Conservation (phyloP, 345 rosid genomes). For the Dipteronia dyeriana region DNA sequence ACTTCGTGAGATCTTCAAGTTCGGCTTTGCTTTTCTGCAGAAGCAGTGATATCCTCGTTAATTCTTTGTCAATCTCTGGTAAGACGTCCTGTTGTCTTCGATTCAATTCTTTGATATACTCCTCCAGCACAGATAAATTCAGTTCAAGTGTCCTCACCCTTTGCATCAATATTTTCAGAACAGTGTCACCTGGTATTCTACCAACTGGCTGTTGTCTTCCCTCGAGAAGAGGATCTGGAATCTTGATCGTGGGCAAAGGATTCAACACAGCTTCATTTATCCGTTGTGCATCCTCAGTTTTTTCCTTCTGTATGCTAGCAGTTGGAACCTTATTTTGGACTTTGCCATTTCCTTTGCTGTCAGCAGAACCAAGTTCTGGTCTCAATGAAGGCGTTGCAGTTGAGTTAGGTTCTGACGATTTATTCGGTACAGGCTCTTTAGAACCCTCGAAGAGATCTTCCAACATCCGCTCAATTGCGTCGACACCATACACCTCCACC, state of each 20-base stretch:
- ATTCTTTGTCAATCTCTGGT: slow-evolving; percentile 62
- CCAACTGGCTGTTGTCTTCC: slow-evolving; percentile 60
- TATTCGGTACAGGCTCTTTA: slow-evolving; percentile 38
- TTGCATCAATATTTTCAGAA: slow-evolving; percentile 88
- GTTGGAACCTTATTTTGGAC: slow-evolving; percentile 29
- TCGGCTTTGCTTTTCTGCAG: slow-evolving; percentile 61
- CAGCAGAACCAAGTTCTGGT: slow-evolving; percentile 34
- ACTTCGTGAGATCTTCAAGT: slow-evolving; percentile 48
- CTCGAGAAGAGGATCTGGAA: slow-evolving; percentile 62
- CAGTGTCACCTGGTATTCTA: slow-evolving; percentile 64
- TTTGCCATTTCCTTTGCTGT: slow-evolving; percentile 33
- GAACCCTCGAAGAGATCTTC: slow-evolving; percentile 79
- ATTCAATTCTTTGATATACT: slow-evolving; percentile 65
- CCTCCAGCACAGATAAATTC: slow-evolving; percentile 73
- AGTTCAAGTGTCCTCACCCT: slow-evolving; percentile 76
- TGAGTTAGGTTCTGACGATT: slow-evolving; percentile 37
- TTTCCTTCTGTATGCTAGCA: slow-evolving; percentile 26
- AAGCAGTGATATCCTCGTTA: slow-evolving; percentile 46
- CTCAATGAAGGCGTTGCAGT: slow-evolving; percentile 28
- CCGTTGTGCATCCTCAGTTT: slow-evolving; percentile 36
- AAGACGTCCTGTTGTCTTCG: slow-evolving; percentile 51
- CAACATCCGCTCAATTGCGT: slow-evolving; percentile 91
- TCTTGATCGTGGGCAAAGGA: slow-evolving; percentile 28
- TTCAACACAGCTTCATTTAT: slow-evolving; percentile 29
- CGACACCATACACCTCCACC: slow-evolving; percentile 83